phyloP scores from a whole-genome alignment of 1,284 basidiomycete genomes.

The Vanrija sp. region DNA sequence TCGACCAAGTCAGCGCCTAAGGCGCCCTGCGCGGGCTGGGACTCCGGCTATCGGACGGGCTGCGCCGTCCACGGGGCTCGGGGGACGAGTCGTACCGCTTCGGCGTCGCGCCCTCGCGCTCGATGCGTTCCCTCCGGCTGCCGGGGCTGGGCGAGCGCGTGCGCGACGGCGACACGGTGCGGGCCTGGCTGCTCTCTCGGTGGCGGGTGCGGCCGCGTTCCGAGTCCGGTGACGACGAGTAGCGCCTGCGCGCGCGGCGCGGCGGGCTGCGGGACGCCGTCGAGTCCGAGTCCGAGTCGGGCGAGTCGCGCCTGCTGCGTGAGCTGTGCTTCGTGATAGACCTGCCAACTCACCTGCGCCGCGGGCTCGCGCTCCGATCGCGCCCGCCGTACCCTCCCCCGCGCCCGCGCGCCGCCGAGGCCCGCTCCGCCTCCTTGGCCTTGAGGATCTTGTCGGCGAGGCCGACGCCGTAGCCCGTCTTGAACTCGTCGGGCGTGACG shows the following conservation, averaged over 20 bases:
- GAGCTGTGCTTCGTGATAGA: no score
- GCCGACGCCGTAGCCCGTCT: conserved; percentile 26
- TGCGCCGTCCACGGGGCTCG: no score
- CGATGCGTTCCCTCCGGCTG: background rate
- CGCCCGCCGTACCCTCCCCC: background rate
- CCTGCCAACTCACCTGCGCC: background rate
- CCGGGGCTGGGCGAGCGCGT: background rate
- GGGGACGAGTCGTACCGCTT: no score
- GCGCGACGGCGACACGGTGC: background rate
- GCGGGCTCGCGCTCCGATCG: background rate
- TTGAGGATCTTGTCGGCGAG: conserved; percentile 46
- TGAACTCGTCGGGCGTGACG: conserved; percentile 49
- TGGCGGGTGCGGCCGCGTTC: background rate
- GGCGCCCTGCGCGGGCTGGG: no score
- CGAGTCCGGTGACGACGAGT: conserved; percentile 5
- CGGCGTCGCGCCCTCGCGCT: no score
- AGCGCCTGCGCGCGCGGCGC: background rate
- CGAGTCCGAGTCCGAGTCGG: no score
- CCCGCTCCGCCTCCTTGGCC: conserved; percentile 42
- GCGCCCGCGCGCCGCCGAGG: background rate
- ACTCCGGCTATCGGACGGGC: no score
- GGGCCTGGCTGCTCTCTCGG: background rate
- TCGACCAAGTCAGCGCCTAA: background rate
- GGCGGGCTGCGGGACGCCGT: no score
- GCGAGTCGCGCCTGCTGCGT: no score